Conservation (phyloP, 139 green algal genomes). For the Pleodorina starrii region DNA sequence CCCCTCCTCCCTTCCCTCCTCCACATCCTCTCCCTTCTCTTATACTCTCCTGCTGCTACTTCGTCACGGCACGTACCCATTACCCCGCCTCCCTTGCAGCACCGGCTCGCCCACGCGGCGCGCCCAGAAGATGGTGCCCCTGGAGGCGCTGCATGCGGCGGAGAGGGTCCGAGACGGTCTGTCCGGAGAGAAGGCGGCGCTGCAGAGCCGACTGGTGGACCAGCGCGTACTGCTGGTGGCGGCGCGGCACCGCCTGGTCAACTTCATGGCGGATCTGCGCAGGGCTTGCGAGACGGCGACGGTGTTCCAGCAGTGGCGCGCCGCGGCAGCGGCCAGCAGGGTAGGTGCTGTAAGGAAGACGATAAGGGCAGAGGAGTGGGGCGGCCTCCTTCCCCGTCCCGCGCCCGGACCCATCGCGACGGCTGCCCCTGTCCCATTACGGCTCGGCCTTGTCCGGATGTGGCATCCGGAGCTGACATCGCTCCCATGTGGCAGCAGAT, state of each 20-base stretch:
- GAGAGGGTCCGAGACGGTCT: conserved; percentile 26
- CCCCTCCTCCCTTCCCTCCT: neutral
- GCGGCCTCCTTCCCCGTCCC: no score
- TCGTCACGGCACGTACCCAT: no score
- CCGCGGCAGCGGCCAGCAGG: neutral
- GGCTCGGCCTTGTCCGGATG: no score
- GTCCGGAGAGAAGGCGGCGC: conserved; percentile 33
- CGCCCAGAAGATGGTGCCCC: conserved; percentile 50
- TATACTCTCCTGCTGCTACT: no score
- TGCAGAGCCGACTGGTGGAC: conserved; percentile 35
- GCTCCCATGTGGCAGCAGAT: no score
- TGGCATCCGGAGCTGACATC: no score
- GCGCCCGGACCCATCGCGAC: no score
- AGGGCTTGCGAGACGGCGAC: neutral
- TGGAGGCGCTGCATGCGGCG: conserved; percentile 57
- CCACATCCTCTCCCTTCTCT: neutral
- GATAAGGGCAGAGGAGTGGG: no score
- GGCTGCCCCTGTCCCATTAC: no score
- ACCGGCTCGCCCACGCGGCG: conserved; percentile 44
- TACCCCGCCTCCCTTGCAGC: neutral
- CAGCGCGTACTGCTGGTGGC: conserved; percentile 48
- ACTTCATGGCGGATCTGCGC: conserved; percentile 40
- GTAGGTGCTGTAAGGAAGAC: neutral
- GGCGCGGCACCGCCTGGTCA: conserved; percentile 49
- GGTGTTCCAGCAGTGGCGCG: conserved; percentile 44